phyloP scores from a whole-genome alignment of 371 early-diverging fungal species.

The Syncephalastrum contaminatum region DNA sequence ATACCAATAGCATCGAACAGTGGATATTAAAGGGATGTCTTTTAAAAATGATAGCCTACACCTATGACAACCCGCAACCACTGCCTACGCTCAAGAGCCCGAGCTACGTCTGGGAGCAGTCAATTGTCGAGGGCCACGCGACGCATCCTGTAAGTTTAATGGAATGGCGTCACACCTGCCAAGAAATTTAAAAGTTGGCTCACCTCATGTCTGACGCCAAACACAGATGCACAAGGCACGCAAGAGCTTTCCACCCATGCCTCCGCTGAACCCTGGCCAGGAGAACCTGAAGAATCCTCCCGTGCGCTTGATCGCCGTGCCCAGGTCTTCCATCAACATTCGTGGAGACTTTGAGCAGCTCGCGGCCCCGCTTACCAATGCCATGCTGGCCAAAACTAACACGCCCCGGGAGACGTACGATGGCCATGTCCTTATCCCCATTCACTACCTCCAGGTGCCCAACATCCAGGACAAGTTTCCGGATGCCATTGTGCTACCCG shows the following conservation, averaged over 20 bases:
- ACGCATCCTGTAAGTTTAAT: constrained; percentile 67
- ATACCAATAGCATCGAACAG: too few species aligned
- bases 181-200: too few species aligned
- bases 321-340: constrained; percentile 39
- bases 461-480: constrained; percentile 54
- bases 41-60: constrained; percentile 24
- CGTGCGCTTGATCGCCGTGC: constrained; percentile 55
- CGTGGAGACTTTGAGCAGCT: constrained; percentile 54
- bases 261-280: constrained; percentile 41
- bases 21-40: too few species aligned
- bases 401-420: constrained; percentile 10
- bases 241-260: constrained; percentile 57
- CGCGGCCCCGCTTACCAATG: constrained; percentile 29
- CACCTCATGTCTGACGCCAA: too few species aligned
- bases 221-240: constrained; percentile 67
- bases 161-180: too few species aligned
- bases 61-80: constrained; percentile 53
- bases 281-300: constrained; percentile 45
- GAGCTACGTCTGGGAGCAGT: constrained; percentile 72
- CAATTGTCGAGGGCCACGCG: constrained; percentile 76
- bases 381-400: constrained; percentile 22
- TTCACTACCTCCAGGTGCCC: constrained; percentile 68
- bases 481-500: constrained; percentile 43
- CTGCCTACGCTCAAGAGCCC: constrained; percentile 47
- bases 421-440: constrained; percentile 54